These are phyloP conservation scores for Stemphylium beticola DNA, from an alignment of 2,329 filamentous ascomycete species.

Conservation along the genomic window DNA sequence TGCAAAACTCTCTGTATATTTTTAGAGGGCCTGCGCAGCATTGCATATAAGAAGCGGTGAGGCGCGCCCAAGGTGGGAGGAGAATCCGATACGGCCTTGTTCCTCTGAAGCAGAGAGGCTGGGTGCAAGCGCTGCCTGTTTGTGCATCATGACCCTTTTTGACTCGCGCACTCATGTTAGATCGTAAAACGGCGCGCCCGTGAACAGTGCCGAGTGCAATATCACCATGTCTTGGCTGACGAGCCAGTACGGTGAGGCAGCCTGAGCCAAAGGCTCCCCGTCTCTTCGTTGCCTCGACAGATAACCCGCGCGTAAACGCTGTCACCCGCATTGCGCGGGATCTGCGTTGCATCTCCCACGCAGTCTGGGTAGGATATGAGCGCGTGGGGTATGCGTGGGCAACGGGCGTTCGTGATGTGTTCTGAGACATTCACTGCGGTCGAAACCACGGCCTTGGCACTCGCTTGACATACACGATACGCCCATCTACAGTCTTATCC, in stretches of 20 bases:
- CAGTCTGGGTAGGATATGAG: neutral
- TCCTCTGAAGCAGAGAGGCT: neutral
- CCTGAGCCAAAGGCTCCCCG: slow-evolving; percentile 10
- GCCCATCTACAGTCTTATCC: neutral
- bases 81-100: slow-evolving; percentile 6
- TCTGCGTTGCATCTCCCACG: slow-evolving; percentile 4
- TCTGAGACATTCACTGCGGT: slow-evolving; percentile 25
- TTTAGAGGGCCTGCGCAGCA: slow-evolving; percentile 26
- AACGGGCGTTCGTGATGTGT: slow-evolving; percentile 9
- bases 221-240: slow-evolving; percentile 38
- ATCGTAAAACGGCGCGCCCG: slow-evolving; percentile 16
- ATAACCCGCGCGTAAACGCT: slow-evolving; percentile 9
- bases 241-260: slow-evolving; percentile 14
- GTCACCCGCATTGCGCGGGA: slow-evolving; percentile 14
- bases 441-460: slow-evolving; percentile 22
- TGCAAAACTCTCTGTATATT: slow-evolving; percentile 25
- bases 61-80: slow-evolving; percentile 25
- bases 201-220: slow-evolving; percentile 19
- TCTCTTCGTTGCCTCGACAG: neutral
- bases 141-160: slow-evolving; percentile 8
- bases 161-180: neutral
- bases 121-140: slow-evolving; percentile 14
- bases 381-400: slow-evolving; percentile 22
- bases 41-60: slow-evolving; percentile 43
- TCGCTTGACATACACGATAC: slow-evolving; percentile 29